Evolutionary conservation across 1,139 yeast genomes (phyloP), one percentile per base, ranked within the genome.

Genomic region (Debaryomycetaceae sp.): DNA sequence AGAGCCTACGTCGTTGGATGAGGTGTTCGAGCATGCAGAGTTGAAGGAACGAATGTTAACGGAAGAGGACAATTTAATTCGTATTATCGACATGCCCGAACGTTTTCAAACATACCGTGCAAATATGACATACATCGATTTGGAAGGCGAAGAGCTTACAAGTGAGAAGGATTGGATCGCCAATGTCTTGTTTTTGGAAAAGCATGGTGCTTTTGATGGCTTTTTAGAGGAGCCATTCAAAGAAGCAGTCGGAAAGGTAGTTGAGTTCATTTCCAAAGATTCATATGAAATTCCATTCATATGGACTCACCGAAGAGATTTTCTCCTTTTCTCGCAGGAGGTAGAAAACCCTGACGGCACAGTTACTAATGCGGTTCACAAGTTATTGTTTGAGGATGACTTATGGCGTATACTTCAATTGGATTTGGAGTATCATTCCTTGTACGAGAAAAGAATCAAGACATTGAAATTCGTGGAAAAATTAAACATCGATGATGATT

Each of bases 231-330:
- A 66, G 8, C 89, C 91, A 6, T 87, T 88, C 63, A 75, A 75
- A 45, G 76, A 74, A 39, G 85, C 97, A 0, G 87, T 91, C 13
- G 80, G 81, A 24, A 81, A 85, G 52, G 91, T 87, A 1, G 81
- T 93, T 36, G 90, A 81, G 51, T 90, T 90, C 57, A 71, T 93
- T 34, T 76, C 90, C 9, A 83, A 81, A 53, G 96, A 90, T 43
- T 76, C 85, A 44, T 76, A 85, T 50, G 99, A 93, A 61, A 96
- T 93, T 4, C 98, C 99, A n/a, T 88, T 90, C 59, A 90, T 93
- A 49, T 91, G 96, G 88, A 85, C 91, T 34, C 96, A 90, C 59
- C 87, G 98, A 62, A 86, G 95, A 63, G 98, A 93, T 64, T 90
- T 87, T 60, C 73, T 89, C 35, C 71, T 86, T 43, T 72, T 73